Evolutionary conservation across 768 basidiomycete species (phyloP).

Genomic region (Lactarius indigo): DNA sequence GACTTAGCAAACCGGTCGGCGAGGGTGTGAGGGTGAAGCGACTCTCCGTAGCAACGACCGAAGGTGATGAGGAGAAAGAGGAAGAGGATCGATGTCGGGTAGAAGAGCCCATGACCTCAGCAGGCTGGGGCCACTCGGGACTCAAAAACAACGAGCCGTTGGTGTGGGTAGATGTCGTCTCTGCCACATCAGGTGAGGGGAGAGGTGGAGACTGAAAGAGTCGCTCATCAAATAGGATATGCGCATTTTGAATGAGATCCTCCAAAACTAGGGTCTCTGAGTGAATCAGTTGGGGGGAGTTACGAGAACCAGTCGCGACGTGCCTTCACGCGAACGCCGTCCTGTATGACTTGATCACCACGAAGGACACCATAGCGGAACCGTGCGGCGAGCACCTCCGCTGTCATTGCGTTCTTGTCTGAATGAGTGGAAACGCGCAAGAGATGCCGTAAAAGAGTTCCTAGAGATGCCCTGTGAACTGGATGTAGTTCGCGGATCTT

Average conservation of each 20-base stretch:
- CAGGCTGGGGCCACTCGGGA: background rate
- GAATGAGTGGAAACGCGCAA: background rate
- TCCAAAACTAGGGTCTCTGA: background rate
- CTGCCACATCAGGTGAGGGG: background rate
- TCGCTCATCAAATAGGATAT: background rate
- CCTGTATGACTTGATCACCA: background rate
- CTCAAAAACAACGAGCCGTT: background rate
- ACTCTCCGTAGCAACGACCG: background rate
- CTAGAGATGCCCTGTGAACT: background rate
- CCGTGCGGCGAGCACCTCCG: background rate
- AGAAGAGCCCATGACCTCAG: background rate
- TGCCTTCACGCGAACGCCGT: background rate
- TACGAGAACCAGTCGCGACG: background rate
- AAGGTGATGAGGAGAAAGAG: background rate
- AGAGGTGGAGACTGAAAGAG: background rate
- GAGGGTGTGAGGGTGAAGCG: background rate
- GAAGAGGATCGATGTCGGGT: background rate
- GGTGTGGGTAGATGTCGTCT: background rate
- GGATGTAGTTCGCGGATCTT: background rate
- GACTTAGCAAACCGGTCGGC: background rate
- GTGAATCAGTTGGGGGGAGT: background rate
- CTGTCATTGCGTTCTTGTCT: background rate
- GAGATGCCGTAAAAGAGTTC: background rate
- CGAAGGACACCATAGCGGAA: background rate
- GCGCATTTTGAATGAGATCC: background rate